Evolutionary conservation across 1,284 basidiomycete species (phyloP), one percentile per base, ranked within the genome.

Genomic region (Fistulina hepatica): DNA sequence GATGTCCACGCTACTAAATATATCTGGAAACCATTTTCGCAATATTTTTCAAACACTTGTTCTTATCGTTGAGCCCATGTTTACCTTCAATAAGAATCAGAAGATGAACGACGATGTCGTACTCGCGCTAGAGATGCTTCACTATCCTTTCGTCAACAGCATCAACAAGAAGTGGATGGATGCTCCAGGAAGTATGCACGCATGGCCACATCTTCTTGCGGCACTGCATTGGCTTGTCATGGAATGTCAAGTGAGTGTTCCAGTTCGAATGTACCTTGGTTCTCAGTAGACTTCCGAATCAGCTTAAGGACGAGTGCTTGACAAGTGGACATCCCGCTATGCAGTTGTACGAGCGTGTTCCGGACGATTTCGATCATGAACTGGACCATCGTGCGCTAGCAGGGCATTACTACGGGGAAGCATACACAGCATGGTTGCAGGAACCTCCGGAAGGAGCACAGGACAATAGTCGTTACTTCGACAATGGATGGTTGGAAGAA

Each of bases 201-300:
- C 81, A 12, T 93, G 89, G 91, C 84, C 85, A 0, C 62, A 71
- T 11, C 55, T 92, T 12, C 61, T 92, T 12, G 89, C 82, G 15
- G 81, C 86, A 52, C 54, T 94, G 33, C 81, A 89, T 55, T 94
- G 90, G 91, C 61, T 94, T 11, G 81, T 82, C 1, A 82, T 89
- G 48, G 57, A 88, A 45, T 78, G 78, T 50, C 80, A 77, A 63
- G 88, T 86, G 42, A 30, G 66, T 53, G 19, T 26, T 28, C 19
- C 28, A 13, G 7, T n/a, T 33, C 21, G 23, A 13, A 27, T 25
- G 23, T 24, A 25, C 36, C 21, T 25, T 20, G 15, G 13, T 11
- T n/a, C 39, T 37, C 19, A 36, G 36, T 15, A 36, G 35, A 31
- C 16, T 20, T 24, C 7, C 21, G 27, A 32, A 16, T n/a, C 42